Conservation (phyloP, 805 yeast species). For the Wickerhamomyces sydowiorum region DNA sequence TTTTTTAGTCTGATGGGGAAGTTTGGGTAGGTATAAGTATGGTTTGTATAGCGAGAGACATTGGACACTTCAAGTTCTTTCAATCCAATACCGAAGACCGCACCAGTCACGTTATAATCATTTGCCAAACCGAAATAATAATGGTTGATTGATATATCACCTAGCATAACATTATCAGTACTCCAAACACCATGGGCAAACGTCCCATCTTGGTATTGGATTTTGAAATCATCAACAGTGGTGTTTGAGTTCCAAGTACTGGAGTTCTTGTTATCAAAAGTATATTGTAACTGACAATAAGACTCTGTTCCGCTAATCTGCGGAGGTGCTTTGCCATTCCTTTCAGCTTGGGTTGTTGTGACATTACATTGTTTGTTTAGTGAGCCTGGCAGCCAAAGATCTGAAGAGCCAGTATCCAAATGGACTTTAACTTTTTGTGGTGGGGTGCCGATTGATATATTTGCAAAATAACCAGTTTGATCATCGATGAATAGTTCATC, state of each 20-base stretch:
- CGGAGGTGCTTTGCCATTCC: background rate
- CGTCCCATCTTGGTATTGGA: conserved; percentile 45
- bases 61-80: conserved; percentile 62
- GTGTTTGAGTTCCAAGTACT: background rate
- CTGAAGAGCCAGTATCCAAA: conserved; percentile 29
- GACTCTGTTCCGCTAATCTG: background rate
- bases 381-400: conserved; percentile 21
- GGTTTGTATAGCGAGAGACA: conserved; percentile 15
- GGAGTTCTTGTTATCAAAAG: background rate
- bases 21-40: conserved; percentile 48
- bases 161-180: conserved; percentile 51
- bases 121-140: conserved; percentile 74
- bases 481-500: conserved; percentile 3
- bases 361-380: conserved; percentile 7
- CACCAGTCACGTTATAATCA: conserved; percentile 52
- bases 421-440: conserved; percentile 16
- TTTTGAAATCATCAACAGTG: conserved; percentile 7
- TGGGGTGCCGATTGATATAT: conserved; percentile 25
- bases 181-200: conserved; percentile 32
- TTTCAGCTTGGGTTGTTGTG: background rate
- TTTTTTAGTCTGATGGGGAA: conserved; percentile 56
- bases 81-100: conserved; percentile 74
- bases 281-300: background rate
- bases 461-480: conserved; percentile 19
- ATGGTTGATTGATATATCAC: conserved; percentile 40